phyloP scores from a whole-genome alignment of 208 protist species.

The Blastocrithidia nonstop region DNA sequence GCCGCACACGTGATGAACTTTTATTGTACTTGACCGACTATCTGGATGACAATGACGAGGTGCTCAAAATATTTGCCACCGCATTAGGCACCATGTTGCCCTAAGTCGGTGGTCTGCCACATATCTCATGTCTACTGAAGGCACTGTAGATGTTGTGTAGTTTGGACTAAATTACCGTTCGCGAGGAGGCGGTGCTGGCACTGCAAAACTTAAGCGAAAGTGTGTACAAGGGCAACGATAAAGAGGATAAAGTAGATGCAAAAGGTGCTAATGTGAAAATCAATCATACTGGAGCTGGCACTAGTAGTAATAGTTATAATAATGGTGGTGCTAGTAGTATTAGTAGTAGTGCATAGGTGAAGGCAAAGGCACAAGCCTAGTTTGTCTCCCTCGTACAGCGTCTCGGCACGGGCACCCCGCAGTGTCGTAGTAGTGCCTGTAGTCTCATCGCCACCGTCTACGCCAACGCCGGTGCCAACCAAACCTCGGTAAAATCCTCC shows the following conservation, averaged over 20 bases:
- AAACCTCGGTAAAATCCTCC: constrained; percentile 26
- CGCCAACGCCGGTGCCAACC: constrained; percentile 12
- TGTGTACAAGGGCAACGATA: constrained; percentile 33
- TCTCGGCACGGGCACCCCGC: constrained; percentile 88
- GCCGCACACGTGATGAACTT: constrained; percentile 93
- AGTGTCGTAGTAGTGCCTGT: constrained; percentile 88
- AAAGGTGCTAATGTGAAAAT: no score
- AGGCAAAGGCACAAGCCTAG: constrained; percentile 42
- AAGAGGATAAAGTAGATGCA: background rate
- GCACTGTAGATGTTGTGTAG: constrained; percentile 93
- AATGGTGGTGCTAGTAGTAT: constrained; percentile 3
- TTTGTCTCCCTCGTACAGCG: constrained; percentile 82
- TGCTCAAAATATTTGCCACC: constrained; percentile 94
- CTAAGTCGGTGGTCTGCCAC: constrained; percentile 89
- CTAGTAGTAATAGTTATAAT: background rate
- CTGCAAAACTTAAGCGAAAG: constrained; percentile 49
- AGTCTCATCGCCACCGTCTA: constrained; percentile 90
- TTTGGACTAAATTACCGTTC: constrained; percentile 94
- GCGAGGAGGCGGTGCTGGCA: constrained; percentile 89
- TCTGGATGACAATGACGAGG: constrained; percentile 98
- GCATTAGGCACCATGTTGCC: constrained; percentile 94
- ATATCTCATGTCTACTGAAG: constrained; percentile 80
- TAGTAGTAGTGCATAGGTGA: constrained; percentile 1
- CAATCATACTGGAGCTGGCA: no score
- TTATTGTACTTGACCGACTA: constrained; percentile 95